Base-by-base conservation (phyloP, 2,329 filamentous ascomycete genomes). In the Botrytis elliptica region DNA sequence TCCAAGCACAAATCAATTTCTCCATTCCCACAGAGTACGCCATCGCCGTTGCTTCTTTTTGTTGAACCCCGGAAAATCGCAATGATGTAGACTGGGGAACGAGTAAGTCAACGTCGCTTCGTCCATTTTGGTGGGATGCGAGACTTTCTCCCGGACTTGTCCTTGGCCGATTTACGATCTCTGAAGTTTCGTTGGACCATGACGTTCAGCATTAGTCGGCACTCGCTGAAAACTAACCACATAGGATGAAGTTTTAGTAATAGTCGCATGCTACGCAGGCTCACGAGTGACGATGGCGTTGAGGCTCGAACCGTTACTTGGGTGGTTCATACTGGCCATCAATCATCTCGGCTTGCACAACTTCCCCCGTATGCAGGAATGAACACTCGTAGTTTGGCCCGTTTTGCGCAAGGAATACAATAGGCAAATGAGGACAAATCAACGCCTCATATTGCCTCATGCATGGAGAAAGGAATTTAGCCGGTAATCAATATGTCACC, bases 1-100 rank as follows among this genome's bases (percentile, higher is more conserved):
- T 25, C 63, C 63, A 46, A 69, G 46, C 66, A 55, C 66, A 59
- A 69, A 69, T 59, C 63, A 65, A 33, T 25, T 60, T 29, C 40
- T 59, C 33, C 36, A 40, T 60, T 40, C 49, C 49, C 7, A 57
- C 16, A n/a, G 52, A 57, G n/a, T 59, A 36, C 66, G 36, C 52
- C 66, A 55, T 64, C 20, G n/a, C 33, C 38, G 22, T 64, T 38
- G 52, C 33, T 40, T 70, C 22, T 29, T 33, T 29, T n/a, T 29
- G 25, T 57, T 57, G 66, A 57, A 57, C 52, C 52, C 36, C 33
- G 49, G n/a, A 42, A 40, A 55, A 33, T 55, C 49, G 49, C 38
- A 33, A 42, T 57, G 49, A 29, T 55, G 36, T 57, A 57, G 49
- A 68, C 66, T 42, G 66, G 49, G 66, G 49, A 68, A 42, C 36